A percentile compares a stretch with the other conserved stretches of the same genome.
phyloP scores from a whole-genome alignment of 495 filamentous ascomycete species.

The Penicillium roqueforti region DNA sequence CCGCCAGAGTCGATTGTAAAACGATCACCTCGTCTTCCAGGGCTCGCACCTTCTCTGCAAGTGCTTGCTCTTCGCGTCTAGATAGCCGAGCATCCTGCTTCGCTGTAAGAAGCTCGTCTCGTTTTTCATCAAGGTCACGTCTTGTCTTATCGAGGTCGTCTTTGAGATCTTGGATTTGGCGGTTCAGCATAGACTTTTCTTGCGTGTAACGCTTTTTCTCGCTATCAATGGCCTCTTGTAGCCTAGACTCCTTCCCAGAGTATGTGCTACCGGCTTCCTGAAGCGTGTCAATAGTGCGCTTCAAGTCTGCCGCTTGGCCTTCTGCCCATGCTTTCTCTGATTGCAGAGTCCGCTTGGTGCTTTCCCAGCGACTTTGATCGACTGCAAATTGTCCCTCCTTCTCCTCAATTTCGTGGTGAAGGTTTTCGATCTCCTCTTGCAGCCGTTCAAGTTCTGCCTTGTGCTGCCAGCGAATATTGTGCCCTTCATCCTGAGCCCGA shows the following conservation, averaged over 20 bases:
- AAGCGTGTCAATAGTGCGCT: slow-evolving; percentile 68
- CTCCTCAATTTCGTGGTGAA: slow-evolving; percentile 69
- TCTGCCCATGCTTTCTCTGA: slow-evolving; percentile 63
- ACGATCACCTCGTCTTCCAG: slow-evolving; percentile 79
- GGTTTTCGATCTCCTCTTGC: slow-evolving; percentile 62
- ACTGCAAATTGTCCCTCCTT: slow-evolving; percentile 66
- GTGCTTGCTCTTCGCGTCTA: slow-evolving; percentile 57
- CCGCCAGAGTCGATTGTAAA: slow-evolving; percentile 67
- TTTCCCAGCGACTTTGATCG: slow-evolving; percentile 68
- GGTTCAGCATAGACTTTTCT: slow-evolving; percentile 51
- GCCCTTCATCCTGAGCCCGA: slow-evolving; percentile 53
- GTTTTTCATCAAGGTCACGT: slow-evolving; percentile 48
- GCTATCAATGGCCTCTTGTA: slow-evolving; percentile 59
- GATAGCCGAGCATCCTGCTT: slow-evolving; percentile 66
- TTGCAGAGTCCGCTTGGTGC: slow-evolving; percentile 58
- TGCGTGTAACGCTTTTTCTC: slow-evolving; percentile 54
- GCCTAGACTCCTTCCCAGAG: slow-evolving; percentile 58
- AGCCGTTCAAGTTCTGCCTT: slow-evolving; percentile 59
- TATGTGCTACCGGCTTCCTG: slow-evolving; percentile 61
- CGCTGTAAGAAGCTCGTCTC: slow-evolving; percentile 55
- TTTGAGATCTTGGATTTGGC: slow-evolving; percentile 55
- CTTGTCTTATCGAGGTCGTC: slow-evolving; percentile 54
- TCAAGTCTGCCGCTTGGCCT: slow-evolving; percentile 63
- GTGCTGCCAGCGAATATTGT: slow-evolving; percentile 55
- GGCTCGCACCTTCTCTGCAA: slow-evolving; percentile 65